These are phyloP conservation scores for Phylloporus arenicola DNA, from an alignment of 768 basidiomycete genomes.

Conservation along the genomic window DNA sequence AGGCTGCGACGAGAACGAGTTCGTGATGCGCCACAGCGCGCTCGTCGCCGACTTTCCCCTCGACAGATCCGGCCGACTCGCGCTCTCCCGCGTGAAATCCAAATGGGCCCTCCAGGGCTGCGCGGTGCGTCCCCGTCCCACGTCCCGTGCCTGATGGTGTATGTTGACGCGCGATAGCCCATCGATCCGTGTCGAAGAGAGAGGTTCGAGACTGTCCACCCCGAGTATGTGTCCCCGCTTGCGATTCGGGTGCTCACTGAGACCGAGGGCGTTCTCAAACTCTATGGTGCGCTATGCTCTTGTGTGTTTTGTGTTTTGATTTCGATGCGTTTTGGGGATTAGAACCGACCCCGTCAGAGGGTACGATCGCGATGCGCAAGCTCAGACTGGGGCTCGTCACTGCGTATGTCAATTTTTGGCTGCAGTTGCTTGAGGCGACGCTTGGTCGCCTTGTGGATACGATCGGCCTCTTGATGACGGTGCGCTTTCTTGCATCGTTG, in stretches of 20 bases:
- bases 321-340: background rate
- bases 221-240: slow-evolving; percentile 24
- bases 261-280: slow-evolving; percentile 22
- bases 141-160: too few relatives aligned
- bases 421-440: slow-evolving; percentile 19
- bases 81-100: slow-evolving; percentile 9
- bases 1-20: slow-evolving; percentile 27
- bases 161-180: background rate
- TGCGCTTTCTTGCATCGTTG: background rate
- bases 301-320: too few relatives aligned
- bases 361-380: slow-evolving; percentile 17
- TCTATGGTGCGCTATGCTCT: slow-evolving; percentile 17
- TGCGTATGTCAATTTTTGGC: slow-evolving; percentile 12
- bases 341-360: slow-evolving; percentile 28
- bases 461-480: slow-evolving; percentile 17
- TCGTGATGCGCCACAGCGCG: slow-evolving; percentile 23
- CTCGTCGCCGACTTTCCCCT: slow-evolving; percentile 25
- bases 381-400: slow-evolving; percentile 23
- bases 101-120: slow-evolving; percentile 26
- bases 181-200: slow-evolving; percentile 21
- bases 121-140: slow-evolving; percentile 8
- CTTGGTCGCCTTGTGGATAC: slow-evolving; percentile 22
- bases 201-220: slow-evolving; percentile 18
- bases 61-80: slow-evolving; percentile 19
- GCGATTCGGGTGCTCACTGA: slow-evolving; percentile 25